Evolutionary conservation across 305 asterid species (phyloP).

Genomic region (Stenogyne calaminthoides): DNA sequence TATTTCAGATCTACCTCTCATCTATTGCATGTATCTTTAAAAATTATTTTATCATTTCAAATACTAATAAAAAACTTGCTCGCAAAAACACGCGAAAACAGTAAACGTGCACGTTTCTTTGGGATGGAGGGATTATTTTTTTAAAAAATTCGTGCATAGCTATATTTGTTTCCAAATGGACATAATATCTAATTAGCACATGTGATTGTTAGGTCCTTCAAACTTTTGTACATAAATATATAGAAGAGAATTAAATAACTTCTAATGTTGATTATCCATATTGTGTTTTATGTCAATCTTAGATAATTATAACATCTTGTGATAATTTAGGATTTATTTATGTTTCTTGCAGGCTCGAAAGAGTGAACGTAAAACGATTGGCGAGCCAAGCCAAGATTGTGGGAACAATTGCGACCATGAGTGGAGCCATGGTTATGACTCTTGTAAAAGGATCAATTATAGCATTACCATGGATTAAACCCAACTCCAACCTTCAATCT

Average conservation of each 20-base stretch:
- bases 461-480: constrained; percentile 59
- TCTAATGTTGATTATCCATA: not conserved
- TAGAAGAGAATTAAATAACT: too few relatives aligned
- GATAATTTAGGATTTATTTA: not conserved
- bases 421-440: constrained; percentile 82
- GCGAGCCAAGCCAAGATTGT: constrained; percentile 63
- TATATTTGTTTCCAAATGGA: too few relatives aligned
- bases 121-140: too few relatives aligned
- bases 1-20: too few relatives aligned
- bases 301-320: not conserved
- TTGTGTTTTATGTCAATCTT: not conserved
- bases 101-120: too few relatives aligned
- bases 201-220: not conserved
- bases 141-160: too few relatives aligned
- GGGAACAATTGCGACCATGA: constrained; percentile 62
- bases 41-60: too few relatives aligned
- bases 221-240: not conserved
- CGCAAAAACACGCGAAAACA: too few relatives aligned
- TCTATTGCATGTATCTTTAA: too few relatives aligned
- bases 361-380: constrained; percentile 47
- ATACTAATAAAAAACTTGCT: too few relatives aligned
- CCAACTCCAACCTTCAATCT: constrained; percentile 8
- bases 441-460: constrained; percentile 55
- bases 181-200: too few relatives aligned
- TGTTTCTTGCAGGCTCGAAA: constrained; percentile 52